Evolutionary conservation across 805 yeast genomes (phyloP).

Genomic region (Candida tibetensis): DNA sequence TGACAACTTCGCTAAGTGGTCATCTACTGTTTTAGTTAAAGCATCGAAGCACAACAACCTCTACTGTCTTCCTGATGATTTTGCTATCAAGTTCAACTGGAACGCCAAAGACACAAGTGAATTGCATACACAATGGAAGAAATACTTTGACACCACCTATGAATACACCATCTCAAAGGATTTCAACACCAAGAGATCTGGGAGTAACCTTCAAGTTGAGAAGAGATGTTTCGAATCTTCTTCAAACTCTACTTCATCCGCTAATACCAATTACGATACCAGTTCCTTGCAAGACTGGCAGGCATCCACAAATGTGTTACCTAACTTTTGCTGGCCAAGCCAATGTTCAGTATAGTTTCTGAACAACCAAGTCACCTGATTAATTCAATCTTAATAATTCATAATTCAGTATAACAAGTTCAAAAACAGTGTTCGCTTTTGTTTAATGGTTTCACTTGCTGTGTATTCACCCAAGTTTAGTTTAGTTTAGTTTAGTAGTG

Average conservation of each 20-base stretch:
- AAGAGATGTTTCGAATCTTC: slow-evolving; percentile 7
- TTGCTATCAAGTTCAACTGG: slow-evolving; percentile 16
- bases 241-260: slow-evolving; percentile 6
- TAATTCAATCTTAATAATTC: background rate
- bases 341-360: slow-evolving; percentile 7
- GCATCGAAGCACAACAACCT: slow-evolving; percentile 11
- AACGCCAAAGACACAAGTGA: slow-evolving; percentile 9
- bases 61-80: slow-evolving; percentile 16
- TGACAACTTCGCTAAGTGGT: slow-evolving; percentile 16
- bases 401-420: background rate
- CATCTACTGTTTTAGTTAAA: slow-evolving; percentile 15
- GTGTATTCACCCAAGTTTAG: background rate
- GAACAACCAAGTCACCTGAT: background rate
- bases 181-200: slow-evolving; percentile 6
- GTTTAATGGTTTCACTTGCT: background rate
- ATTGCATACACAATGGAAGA: slow-evolving; percentile 14
- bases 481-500: background rate
- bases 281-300: slow-evolving; percentile 6
- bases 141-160: slow-evolving; percentile 15
- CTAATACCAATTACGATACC: slow-evolving; percentile 7
- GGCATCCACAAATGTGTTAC: slow-evolving; percentile 13
- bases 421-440: background rate
- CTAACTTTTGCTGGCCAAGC: slow-evolving; percentile 16
- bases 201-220: slow-evolving; percentile 2
- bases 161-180: slow-evolving; percentile 14